Percentiles rank a stretch among this genome's conserved stretches.
Conservation (phyloP, 192 early-diverging fungal species). For the Funneliformis geosporum region DNA sequence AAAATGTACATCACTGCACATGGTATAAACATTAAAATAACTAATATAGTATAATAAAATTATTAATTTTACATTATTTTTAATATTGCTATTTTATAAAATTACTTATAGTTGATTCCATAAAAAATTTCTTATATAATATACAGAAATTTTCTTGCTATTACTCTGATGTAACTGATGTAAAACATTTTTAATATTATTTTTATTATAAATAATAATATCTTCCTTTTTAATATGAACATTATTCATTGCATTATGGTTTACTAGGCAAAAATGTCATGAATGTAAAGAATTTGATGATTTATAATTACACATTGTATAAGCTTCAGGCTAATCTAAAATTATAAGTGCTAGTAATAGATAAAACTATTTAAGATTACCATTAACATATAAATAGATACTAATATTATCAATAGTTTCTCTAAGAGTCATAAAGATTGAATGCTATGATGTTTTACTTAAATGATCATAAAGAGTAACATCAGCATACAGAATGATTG, state of each 20-base stretch:
- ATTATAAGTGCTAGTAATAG: neutral
- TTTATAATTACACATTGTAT: neutral
- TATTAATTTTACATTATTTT: neutral
- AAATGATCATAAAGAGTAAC: neutral
- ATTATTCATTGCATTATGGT: neutral
- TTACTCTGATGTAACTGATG: neutral
- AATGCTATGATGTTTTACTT: neutral
- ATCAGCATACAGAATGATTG: neutral
- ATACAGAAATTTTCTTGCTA: neutral
- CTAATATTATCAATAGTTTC: neutral
- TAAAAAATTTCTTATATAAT: neutral
- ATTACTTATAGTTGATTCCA: neutral
- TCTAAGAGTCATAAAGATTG: neutral
- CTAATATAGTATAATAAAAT: neutral
- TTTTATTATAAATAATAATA: neutral
- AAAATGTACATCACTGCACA: too few species aligned
- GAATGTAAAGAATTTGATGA: neutral
- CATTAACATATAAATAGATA: neutral
- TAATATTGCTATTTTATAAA: neutral
- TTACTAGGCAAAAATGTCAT: neutral
- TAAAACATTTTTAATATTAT: neutral
- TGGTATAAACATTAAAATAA: neutral
- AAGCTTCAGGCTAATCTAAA: neutral
- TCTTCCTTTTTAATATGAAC: neutral
- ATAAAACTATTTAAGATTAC: neutral